Evolutionary conservation across 352 stramenopile genomes (phyloP).

Genomic region (Plasmopara muralis): DNA sequence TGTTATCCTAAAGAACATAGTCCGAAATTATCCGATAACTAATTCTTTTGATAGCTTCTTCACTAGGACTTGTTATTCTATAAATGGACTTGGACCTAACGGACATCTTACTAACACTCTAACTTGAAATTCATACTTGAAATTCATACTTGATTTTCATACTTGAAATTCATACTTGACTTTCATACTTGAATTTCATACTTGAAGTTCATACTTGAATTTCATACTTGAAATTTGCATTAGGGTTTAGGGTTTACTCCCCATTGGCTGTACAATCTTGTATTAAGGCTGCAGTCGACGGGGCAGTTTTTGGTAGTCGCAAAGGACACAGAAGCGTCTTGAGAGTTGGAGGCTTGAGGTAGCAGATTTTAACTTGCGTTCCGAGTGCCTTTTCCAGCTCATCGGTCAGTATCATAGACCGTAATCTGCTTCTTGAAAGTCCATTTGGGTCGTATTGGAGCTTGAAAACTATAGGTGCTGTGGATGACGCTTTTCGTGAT

Average conservation of each 20-base stretch:
- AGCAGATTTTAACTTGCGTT: not conserved
- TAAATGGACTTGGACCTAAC: no score
- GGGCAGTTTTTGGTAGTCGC: not conserved
- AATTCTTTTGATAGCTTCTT: no score
- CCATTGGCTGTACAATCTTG: not conserved
- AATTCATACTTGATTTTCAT: no score
- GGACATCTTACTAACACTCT: no score
- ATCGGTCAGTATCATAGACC: not conserved
- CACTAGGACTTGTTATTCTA: no score
- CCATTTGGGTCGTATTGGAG: not conserved
- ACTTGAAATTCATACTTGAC: no score
- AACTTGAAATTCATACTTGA: no score
- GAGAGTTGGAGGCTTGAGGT: not conserved
- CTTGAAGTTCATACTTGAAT: no score
- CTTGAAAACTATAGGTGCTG: not conserved
- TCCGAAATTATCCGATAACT: no score
- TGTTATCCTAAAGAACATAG: no score
- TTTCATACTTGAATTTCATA: no score
- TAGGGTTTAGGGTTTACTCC: not conserved
- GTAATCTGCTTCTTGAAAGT: not conserved
- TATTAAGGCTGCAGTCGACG: not conserved
- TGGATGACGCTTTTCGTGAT: not conserved
- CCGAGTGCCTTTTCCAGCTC: not conserved
- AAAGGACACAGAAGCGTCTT: not conserved
- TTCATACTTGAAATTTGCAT: no score